These are phyloP conservation scores for Musa acuminata DNA, from an alignment of 176 grass and related monocot genomes.

Conservation along the genomic window DNA sequence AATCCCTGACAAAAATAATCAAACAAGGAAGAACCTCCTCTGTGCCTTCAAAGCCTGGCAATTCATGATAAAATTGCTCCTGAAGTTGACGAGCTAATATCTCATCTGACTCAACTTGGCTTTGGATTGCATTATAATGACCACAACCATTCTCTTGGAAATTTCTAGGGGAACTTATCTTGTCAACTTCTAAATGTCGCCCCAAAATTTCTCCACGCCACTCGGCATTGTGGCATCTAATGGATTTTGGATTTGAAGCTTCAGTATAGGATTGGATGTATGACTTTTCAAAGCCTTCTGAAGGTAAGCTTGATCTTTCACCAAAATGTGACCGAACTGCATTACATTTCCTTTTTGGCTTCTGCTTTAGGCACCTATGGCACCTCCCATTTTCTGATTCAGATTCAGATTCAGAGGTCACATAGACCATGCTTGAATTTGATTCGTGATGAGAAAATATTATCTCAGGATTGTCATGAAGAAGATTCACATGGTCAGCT, in stretches of 20 bases:
- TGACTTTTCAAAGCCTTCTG: conserved; percentile 10
- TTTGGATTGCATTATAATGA: conserved; percentile 29
- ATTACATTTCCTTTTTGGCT: conserved; percentile 23
- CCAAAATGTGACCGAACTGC: conserved; percentile 4
- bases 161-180: conserved; percentile 28
- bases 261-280: conserved; percentile 6
- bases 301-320: conserved; percentile 15
- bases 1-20: conserved; percentile 23
- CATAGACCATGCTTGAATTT: background rate
- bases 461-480: background rate
- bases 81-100: conserved; percentile 55
- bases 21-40: conserved; percentile 40
- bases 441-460: background rate
- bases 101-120: conserved; percentile 66
- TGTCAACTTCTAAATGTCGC: conserved; percentile 23
- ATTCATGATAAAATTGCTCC: conserved; percentile 57
- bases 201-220: conserved; percentile 19
- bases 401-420: conserved; percentile 4
- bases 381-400: conserved; percentile 8
- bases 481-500: background rate
- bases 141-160: conserved; percentile 11
- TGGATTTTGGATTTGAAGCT: background rate
- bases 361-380: conserved; percentile 20
- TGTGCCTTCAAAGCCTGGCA: conserved; percentile 21
- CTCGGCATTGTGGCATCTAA: conserved; percentile 14